Base-by-base conservation (phyloP, 257 asterid genomes). In the Nyctanthes arbortristis region DNA sequence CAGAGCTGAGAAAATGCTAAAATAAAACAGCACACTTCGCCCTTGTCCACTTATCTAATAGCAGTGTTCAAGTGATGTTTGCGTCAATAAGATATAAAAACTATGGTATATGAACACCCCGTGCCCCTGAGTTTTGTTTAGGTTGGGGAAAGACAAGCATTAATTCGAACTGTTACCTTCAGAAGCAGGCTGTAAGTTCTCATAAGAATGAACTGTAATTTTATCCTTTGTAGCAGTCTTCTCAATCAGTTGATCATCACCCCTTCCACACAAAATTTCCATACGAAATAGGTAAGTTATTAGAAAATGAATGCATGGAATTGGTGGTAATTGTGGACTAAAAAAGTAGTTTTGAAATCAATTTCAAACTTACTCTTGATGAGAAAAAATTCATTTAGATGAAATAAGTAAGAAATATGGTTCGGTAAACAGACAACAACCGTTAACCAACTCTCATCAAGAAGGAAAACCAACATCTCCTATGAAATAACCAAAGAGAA, bases 151-250 rank as follows among this genome's bases (percentile, higher is more conserved):
- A 60, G 11, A 49, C 59, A 52, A 33, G 47, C 7, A 34, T 35
- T 14, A 68, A 24, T 32, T n/a, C n/a, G 31, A 34, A 54, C 20
- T 56, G 55, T 57, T 85, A 93, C 98, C 97, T 47, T 85, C 94
- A 35, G 97, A 80, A 72, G 79, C 47, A 14, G 80, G 80, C 58
- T 58, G 88, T 77, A 93, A 73, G 57, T 76, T 79, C 80, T 87
- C 96, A 79, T 90, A 90, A 25, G 94, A 82, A 65, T 88, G 68
- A 58, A 89, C 94, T 62, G 71, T 49, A 11, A 81, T 79, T 47
- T 80, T 74, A 61, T 76, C 77, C 73, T 79, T 49, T 74, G 62
- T 67, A 52, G 68, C 79, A 68, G 71, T 69, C 78, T 71, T 79
- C 22, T 70, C 85, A 68, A 71, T 77, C 60, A 47, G 79, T 63